Base-by-base conservation (phyloP, 2,329 filamentous ascomycete species). In the Paraconiothyrium sp. region DNA sequence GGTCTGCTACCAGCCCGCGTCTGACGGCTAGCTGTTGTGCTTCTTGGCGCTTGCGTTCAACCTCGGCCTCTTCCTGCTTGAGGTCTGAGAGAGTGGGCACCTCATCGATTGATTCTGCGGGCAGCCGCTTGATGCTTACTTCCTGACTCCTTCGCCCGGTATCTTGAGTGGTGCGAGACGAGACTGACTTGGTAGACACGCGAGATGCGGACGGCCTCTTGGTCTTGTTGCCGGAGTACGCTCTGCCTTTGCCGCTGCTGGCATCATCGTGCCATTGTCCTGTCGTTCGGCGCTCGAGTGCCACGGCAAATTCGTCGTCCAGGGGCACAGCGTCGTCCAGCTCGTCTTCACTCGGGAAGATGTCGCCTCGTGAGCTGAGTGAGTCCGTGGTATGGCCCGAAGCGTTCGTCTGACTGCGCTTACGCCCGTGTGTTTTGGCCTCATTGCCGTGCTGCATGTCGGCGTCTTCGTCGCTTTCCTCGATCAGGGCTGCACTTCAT, bases 281-380 rank as follows among this genome's bases (percentile, higher is more conserved):
- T 1, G 85, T 88, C n/a, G 85, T 86, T 34, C 90, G 88, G 56
- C 91, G 87, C 62, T 93, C 90, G 63, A 97, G 84, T 3, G 89
- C 88, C 76, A 97, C 89, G 2, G 93, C 92, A 70, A 98, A 96
- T 73, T 97, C 94, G 74, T 97, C 94, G 70, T 94, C 92, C 20
- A 98, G 81, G 13, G 93, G 92, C n/a, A 97, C 88, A 0, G 94
- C 94, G 78, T 98, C 94, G 76, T 97, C 94, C 35, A 76, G 68
- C 61, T 96, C 93, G 57, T 94, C 93, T 72, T 97, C 93, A 71
- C 93, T 97, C 0, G 93, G 93, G 68, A 97, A 95, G 13, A 98
- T 82, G 79, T 98, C 94, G 1, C 93, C 93, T 50, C 94, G 85
- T 11, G 93, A 97, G 71, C 94, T 91, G 66, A 91, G 89, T 6